These are phyloP conservation scores for Sclerotinia nivalis DNA, from an alignment of 2,329 filamentous ascomycete species.

Conservation along the genomic window DNA sequence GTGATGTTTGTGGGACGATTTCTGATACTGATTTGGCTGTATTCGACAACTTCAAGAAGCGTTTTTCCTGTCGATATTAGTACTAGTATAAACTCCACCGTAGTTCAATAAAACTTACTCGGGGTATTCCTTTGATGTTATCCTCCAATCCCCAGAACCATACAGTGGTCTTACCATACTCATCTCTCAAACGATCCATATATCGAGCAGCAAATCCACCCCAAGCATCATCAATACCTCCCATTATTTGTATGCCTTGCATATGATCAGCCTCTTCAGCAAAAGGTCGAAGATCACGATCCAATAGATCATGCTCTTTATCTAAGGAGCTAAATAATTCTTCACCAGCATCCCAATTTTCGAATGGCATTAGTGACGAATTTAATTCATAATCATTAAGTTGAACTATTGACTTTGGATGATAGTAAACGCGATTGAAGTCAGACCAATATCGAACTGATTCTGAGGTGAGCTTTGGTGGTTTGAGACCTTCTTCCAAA, in stretches of 20 bases:
- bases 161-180: conserved; percentile 83
- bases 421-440: conserved; percentile 88
- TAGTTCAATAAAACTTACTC: conserved; percentile 47
- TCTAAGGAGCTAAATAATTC: conserved; percentile 74
- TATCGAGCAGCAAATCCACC: conserved; percentile 74
- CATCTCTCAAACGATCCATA: conserved; percentile 77
- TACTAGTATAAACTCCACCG: conserved; percentile 7
- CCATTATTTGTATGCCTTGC: conserved; percentile 80
- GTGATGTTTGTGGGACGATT: conserved; percentile 69
- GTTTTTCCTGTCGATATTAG: conserved; percentile 53
- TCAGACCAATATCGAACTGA: conserved; percentile 96
- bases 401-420: conserved; percentile 84
- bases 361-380: conserved; percentile 78
- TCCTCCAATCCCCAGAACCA: conserved; percentile 87
- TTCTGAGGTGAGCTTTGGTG: conserved; percentile 64
- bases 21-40: conserved; percentile 70
- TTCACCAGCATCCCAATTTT: conserved; percentile 71
- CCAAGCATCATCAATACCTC: conserved; percentile 76
- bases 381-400: conserved; percentile 84
- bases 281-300: conserved; percentile 86
- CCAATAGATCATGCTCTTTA: conserved; percentile 80
- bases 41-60: conserved; percentile 68
- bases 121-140: conserved; percentile 51
- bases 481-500: conserved; percentile 68
- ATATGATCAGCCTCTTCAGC: conserved; percentile 91